phyloP scores from a whole-genome alignment of 2,329 filamentous ascomycete species.

The Plectosphaerella sp. region DNA sequence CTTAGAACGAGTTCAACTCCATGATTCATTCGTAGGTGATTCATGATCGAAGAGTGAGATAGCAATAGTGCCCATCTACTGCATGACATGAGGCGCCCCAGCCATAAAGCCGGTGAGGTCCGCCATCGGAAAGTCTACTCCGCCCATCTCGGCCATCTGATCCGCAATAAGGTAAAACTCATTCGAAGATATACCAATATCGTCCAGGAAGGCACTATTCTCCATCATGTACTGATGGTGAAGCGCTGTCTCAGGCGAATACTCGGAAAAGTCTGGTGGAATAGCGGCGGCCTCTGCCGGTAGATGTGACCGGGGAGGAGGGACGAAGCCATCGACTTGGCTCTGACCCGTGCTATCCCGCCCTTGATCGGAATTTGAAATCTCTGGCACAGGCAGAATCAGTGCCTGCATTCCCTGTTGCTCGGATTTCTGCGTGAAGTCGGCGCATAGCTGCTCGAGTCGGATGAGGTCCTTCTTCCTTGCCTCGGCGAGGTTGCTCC shows the following conservation, averaged over 20 bases:
- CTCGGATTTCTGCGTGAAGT: constrained; percentile 19
- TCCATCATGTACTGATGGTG: constrained; percentile 4
- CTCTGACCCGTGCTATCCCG: constrained; percentile 6
- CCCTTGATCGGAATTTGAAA: not conserved
- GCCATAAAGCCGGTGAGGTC: not conserved
- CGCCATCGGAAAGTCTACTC: not conserved
- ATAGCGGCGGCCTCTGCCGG: not conserved
- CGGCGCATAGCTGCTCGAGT: constrained; percentile 20
- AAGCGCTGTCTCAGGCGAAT: constrained; percentile 7
- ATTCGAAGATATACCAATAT: constrained; percentile 32
- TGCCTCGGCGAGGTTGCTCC: constrained; percentile 24
- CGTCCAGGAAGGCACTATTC: constrained; percentile 26
- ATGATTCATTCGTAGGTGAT: too few relatives aligned
- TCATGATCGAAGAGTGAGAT: too few relatives aligned
- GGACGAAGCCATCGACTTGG: not conserved
- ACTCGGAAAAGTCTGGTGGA: not conserved
- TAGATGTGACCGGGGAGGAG: not conserved
- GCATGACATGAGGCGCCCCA: not conserved
- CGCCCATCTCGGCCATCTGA: constrained; percentile 19
- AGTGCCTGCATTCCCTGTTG: constrained; percentile 9
- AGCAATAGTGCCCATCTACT: not conserved
- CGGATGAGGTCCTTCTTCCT: constrained; percentile 25
- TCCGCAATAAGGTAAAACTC: constrained; percentile 31
- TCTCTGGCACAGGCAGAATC: not conserved
- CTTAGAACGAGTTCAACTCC: too few relatives aligned